Conservation (phyloP, 1,284 basidiomycete genomes). For the Heimioporus punctisporus region DNA sequence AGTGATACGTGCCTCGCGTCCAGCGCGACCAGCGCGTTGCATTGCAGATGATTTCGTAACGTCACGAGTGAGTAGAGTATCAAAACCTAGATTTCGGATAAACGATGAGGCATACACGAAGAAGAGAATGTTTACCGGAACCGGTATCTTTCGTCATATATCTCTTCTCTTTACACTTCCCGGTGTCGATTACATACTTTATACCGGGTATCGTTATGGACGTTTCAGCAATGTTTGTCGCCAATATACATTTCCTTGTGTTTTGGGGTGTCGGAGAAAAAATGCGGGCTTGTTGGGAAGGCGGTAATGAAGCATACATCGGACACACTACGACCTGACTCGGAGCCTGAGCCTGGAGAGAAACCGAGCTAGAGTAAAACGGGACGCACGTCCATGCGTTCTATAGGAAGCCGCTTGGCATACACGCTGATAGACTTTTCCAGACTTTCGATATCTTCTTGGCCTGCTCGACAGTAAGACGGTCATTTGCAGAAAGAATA, state of each 20-base stretch:
- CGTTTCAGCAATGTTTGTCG: conserved; percentile 98
- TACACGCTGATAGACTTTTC: conserved; percentile 73
- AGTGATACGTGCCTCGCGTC: conserved; percentile 70
- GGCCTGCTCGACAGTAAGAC: conserved; percentile 49
- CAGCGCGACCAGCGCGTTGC: conserved; percentile 88
- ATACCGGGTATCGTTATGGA: conserved; percentile 98
- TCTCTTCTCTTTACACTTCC: conserved; percentile 95
- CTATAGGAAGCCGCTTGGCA: conserved; percentile 63
- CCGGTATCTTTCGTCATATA: conserved; percentile 71
- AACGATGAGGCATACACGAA: neutral
- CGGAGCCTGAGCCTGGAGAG: neutral
- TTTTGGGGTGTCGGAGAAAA: conserved; percentile 73
- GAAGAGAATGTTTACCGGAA: conserved; percentile 48
- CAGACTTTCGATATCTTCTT: conserved; percentile 96
- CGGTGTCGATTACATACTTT: conserved; percentile 94
- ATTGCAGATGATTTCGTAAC: conserved; percentile 91
- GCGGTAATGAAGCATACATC: conserved; percentile 86
- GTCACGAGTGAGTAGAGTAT: conserved; percentile 83
- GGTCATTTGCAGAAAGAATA: no score
- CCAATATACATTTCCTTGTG: conserved; percentile 89
- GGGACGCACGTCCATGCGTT: conserved; percentile 50
- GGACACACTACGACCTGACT: conserved; percentile 73
- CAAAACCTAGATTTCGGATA: conserved; percentile 63
- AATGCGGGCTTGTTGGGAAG: conserved; percentile 78
- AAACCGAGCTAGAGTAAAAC: neutral